Evolutionary conservation across 2,329 filamentous ascomycete species (phyloP), one percentile per base, ranked within the genome.

Genomic region (Exserohilum rostratum): DNA sequence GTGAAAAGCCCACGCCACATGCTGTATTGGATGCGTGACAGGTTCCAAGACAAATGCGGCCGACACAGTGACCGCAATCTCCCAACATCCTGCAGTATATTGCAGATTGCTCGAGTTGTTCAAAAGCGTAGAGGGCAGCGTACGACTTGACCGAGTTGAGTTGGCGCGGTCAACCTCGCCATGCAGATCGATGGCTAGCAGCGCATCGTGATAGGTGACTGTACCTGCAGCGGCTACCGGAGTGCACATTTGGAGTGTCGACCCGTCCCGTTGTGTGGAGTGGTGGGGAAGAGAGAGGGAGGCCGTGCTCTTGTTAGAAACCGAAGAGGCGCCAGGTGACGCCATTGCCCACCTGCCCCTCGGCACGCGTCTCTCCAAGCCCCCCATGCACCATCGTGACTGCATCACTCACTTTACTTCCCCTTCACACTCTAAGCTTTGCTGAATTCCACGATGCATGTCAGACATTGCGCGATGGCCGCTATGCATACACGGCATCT

Each of bases 1-100:
- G 22, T 25, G 46, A 15, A 29, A 18, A 29, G 35, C 33, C 18
- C 18, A 34, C 46, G 46, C 46, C 51, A 50, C 51, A 45, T 33
- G 31, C 33, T 12, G 33, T 37, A 39, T 50, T 39, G 51, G 39
- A 35, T 54, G 51, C 51, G 34, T 42, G 34, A 45, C 40, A 22
- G 34, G 29, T 45, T 31, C 34, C 38, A 50, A 52, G 46, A 54
- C 51, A 50, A 34, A 13, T 18, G 27, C 6, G 29, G 42, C 15
- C 17, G 18, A 27, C 34, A 45, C n/a, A 18, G 46, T 50, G 46
- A 17, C 34, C 40, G 38, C 6, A 15, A 22, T 4, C n/a, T 46
- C 20, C 6, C 9, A 12, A 17, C 31, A 6, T 25, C 11, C 25
- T 11, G 17, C 13, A 4, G 18, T 27, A 15, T 6, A 13, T 6